These are phyloP conservation scores for Ustilago esculenta DNA, from an alignment of 1,284 basidiomycete genomes.

Conservation along the genomic window DNA sequence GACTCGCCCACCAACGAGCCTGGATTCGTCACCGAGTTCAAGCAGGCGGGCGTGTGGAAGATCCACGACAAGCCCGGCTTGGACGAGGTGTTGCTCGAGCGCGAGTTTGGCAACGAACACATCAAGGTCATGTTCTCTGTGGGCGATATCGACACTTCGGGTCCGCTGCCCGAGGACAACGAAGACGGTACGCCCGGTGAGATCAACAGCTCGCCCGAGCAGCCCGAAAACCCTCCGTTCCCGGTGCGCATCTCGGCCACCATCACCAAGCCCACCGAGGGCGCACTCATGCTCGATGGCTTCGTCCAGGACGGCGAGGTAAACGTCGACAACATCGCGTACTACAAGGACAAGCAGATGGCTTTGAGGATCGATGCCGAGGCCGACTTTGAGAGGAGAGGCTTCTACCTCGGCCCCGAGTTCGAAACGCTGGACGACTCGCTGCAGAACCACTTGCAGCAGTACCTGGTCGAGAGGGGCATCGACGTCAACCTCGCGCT, in stretches of 20 bases:
- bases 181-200: slow-evolving; percentile 69
- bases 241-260: slow-evolving; percentile 81
- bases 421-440: slow-evolving; percentile 89
- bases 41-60: slow-evolving; percentile 79
- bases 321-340: slow-evolving; percentile 87
- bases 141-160: slow-evolving; percentile 61
- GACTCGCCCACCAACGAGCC: slow-evolving; percentile 71
- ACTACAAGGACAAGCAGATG: slow-evolving; percentile 78
- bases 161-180: slow-evolving; percentile 61
- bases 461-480: slow-evolving; percentile 84
- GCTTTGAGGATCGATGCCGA: slow-evolving; percentile 85
- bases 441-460: slow-evolving; percentile 87
- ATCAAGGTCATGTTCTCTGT: slow-evolving; percentile 62
- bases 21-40: slow-evolving; percentile 82
- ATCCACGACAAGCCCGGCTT: slow-evolving; percentile 78
- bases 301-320: slow-evolving; percentile 77
- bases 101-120: slow-evolving; percentile 89
- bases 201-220: slow-evolving; percentile 47
- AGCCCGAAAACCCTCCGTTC: slow-evolving; percentile 65
- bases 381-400: slow-evolving; percentile 90
- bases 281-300: slow-evolving; percentile 63
- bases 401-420: slow-evolving; percentile 89
- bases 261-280: slow-evolving; percentile 78
- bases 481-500: slow-evolving; percentile 79
- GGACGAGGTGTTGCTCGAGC: slow-evolving; percentile 83